phyloP scores from a whole-genome alignment of 2,329 filamentous ascomycete species.

The Fusarium burgessii region DNA sequence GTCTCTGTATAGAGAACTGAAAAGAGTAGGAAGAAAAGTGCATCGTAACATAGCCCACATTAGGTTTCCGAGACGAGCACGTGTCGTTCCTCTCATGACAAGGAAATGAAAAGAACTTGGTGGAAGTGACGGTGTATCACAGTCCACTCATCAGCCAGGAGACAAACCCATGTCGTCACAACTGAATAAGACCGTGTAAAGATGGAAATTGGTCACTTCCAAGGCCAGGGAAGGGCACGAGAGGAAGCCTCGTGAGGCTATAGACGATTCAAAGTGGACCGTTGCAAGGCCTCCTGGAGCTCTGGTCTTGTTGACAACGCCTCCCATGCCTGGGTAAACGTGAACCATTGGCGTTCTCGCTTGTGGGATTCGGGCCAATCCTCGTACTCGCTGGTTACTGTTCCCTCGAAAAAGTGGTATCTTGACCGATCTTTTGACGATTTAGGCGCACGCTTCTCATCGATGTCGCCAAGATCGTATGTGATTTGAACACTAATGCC shows the following conservation, averaged over 20 bases:
- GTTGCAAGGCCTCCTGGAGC: slow-evolving; percentile 85
- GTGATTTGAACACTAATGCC: slow-evolving; percentile 89
- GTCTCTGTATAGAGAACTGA: slow-evolving; percentile 36
- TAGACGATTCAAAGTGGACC: slow-evolving; percentile 74
- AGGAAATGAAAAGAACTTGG: slow-evolving; percentile 1
- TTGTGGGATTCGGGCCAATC: slow-evolving; percentile 97
- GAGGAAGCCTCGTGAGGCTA: slow-evolving; percentile 31
- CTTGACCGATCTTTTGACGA: slow-evolving; percentile 70
- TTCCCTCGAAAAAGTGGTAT: slow-evolving; percentile 88
- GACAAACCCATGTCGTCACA: neutral
- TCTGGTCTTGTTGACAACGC: slow-evolving; percentile 84
- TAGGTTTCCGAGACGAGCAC: slow-evolving; percentile 8
- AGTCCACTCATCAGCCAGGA: neutral
- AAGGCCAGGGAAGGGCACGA: neutral
- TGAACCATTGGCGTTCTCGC: slow-evolving; percentile 90
- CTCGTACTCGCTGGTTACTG: slow-evolving; percentile 84
- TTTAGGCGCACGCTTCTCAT: slow-evolving; percentile 86
- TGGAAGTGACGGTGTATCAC: neutral
- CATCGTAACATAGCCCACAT: neutral
- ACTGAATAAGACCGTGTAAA: neutral
- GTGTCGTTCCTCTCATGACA: slow-evolving; percentile 29
- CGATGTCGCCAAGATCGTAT: slow-evolving; percentile 86
- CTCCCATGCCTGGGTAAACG: slow-evolving; percentile 82
- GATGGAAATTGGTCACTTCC: neutral
- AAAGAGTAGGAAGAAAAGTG: slow-evolving; percentile 21